Evolutionary conservation across 805 yeast species (phyloP).

Genomic region (Yamadazyma olivae): DNA sequence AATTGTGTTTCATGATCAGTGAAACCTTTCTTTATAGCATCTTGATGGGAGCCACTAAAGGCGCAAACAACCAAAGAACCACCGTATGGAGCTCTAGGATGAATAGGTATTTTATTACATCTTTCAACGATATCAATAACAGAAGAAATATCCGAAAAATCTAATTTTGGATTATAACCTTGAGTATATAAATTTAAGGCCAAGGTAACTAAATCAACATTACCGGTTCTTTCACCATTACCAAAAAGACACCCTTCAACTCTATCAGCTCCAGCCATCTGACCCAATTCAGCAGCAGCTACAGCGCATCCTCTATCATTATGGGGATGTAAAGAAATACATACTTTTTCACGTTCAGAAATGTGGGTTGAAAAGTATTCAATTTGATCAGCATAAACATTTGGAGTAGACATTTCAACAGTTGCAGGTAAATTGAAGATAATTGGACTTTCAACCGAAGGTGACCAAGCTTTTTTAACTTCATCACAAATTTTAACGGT

Average conservation of each 20-base stretch:
- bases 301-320: constrained; percentile 87
- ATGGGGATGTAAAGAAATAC: constrained; percentile 78
- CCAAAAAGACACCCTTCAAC: constrained; percentile 85
- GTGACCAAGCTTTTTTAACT: constrained; percentile 73
- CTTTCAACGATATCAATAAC: constrained; percentile 72
- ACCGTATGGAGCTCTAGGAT: constrained; percentile 78
- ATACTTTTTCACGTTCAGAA: constrained; percentile 63
- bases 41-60: constrained; percentile 84
- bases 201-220: constrained; percentile 76
- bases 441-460: constrained; percentile 60
- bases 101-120: constrained; percentile 79
- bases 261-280: constrained; percentile 83
- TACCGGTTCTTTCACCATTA: constrained; percentile 86
- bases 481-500: constrained; percentile 69
- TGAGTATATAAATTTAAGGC: constrained; percentile 78
- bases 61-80: constrained; percentile 83
- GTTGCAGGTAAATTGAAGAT: constrained; percentile 84
- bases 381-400: constrained; percentile 80
- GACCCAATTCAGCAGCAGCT: constrained; percentile 84
- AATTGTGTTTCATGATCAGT: constrained; percentile 41
- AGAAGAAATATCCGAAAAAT: constrained; percentile 63
- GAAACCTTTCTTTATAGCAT: constrained; percentile 84
- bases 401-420: constrained; percentile 79
- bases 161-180: constrained; percentile 68
- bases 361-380: constrained; percentile 67